Base-by-base conservation (phyloP, 768 basidiomycete genomes). In the Baorangia bicolor region DNA sequence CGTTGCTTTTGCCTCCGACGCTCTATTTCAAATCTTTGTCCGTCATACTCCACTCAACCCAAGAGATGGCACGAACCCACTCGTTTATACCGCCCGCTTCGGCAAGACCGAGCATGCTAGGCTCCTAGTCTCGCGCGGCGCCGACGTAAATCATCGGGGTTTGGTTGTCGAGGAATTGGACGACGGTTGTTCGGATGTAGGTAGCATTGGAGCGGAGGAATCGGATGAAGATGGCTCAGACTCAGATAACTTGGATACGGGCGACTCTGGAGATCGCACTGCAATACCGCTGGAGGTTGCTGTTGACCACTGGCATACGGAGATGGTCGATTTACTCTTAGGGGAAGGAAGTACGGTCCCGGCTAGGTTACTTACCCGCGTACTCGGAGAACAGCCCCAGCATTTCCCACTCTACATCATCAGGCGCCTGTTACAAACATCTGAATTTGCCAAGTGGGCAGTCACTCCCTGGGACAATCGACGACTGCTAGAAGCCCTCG, bases 61-160 rank as follows among this genome's bases (percentile, higher is more conserved):
- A 13, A 42, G n/a, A 40, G 40, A 34, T 1, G 34, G 51, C 8
- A 56, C 35, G 1, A 61, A 62, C 18, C 60, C 60, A 0, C 59
- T 62, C 2, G 35, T 62, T 21, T 61, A 62, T 25, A 54, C 58
- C 4, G 40, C 40, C 1, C 35, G 25, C 6, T 47, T 61, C 7
- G 48, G 39, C 8, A 56, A 53, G 33, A 46, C 23, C 1, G 38
- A 18, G 0, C 51, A 48, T 42, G 53, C 54, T 10, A 28, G 21
- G n/a, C 8, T n/a, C 3, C 2, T 62, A 35, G 30, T 62, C 18
- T 50, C 12, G 2, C 46, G 20, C 2, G 46, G 47, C n/a, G 39
- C 28, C 9, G 1, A 43, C n/a, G 20, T 61, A 3, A 45, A 61
- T 5, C 16, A 27, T 5, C 38, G 1, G 1, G 53, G 58, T 9